These are phyloP conservation scores for Sisymbrium altissimum DNA, from an alignment of 345 rosid genomes.

Conservation along the genomic window DNA sequence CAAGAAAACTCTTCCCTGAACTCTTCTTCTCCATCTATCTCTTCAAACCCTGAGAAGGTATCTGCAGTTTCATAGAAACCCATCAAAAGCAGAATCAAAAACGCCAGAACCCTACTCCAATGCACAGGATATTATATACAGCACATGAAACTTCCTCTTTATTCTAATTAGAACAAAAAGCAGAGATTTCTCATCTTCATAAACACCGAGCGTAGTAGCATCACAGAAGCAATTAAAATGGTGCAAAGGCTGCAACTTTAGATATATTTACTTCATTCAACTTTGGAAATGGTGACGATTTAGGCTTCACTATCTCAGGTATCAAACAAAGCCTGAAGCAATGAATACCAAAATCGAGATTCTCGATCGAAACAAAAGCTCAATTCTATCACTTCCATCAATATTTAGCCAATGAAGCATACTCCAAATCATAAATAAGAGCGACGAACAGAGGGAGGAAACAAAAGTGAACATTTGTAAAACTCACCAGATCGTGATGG, in stretches of 20 bases:
- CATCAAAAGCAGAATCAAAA: not conserved
- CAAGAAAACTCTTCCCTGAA: slow-evolving; percentile 90
- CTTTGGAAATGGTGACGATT: not conserved
- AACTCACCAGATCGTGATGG: slow-evolving; percentile 84
- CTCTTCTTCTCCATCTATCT: slow-evolving; percentile 85
- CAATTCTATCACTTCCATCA: not conserved
- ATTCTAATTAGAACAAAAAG: not conserved
- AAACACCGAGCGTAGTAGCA: not conserved
- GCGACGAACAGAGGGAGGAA: not conserved
- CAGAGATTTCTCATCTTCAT: not conserved
- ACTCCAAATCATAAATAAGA: not conserved
- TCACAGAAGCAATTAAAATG: not conserved
- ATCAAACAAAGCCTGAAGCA: too few relatives aligned
- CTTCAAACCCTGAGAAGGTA: slow-evolving; percentile 77
- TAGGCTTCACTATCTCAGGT: too few relatives aligned
- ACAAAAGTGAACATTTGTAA: not conserved
- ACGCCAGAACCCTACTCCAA: not conserved
- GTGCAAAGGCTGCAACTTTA: not conserved
- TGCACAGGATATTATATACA: not conserved
- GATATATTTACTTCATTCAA: not conserved
- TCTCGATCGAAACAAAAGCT: not conserved
- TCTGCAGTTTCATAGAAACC: slow-evolving; percentile 49
- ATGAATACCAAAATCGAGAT: not conserved
- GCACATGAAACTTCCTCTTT: not conserved
- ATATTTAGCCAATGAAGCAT: not conserved